phyloP scores from a whole-genome alignment of 495 filamentous ascomycete species.

The Xylaria venustula region DNA sequence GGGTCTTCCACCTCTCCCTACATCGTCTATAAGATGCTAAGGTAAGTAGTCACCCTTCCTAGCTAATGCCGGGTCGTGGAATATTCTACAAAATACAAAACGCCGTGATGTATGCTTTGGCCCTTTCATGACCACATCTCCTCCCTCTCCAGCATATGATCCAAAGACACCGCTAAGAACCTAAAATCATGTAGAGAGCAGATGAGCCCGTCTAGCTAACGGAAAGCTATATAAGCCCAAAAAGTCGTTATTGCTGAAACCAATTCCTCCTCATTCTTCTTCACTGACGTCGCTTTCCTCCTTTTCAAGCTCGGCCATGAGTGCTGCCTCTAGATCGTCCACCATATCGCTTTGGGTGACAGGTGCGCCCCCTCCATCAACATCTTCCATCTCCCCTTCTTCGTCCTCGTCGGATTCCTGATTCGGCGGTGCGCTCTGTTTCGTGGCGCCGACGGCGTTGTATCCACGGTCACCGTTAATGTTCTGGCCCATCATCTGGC shows the following conservation, averaged over 20 bases:
- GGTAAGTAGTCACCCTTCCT: too few relatives aligned
- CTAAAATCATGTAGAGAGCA: not conserved
- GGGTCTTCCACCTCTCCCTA: too few relatives aligned
- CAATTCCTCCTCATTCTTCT: constrained; percentile 26
- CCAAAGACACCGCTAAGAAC: not conserved
- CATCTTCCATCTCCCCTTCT: constrained; percentile 32
- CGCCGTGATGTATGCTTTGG: not conserved
- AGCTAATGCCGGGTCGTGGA: not conserved
- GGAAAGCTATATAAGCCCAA: not conserved
- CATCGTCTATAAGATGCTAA: not conserved
- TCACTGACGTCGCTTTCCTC: constrained; percentile 42
- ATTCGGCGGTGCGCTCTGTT: constrained; percentile 5
- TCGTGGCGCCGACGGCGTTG: not conserved
- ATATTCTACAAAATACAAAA: not conserved
- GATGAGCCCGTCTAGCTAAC: not conserved
- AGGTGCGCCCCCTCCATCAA: constrained; percentile 16
- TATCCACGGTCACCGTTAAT: constrained; percentile 6
- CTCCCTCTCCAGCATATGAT: not conserved
- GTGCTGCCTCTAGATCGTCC: constrained; percentile 37
- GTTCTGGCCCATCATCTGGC: constrained; percentile 21
- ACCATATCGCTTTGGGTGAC: constrained; percentile 26
- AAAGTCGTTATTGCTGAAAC: not conserved
- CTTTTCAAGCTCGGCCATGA: constrained; percentile 35
- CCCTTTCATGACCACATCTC: not conserved
- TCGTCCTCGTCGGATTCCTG: constrained; percentile 15